Evolutionary conservation across 2,329 filamentous ascomycete genomes (phyloP).

Genomic region (Bimuria novae-zelandiae): DNA sequence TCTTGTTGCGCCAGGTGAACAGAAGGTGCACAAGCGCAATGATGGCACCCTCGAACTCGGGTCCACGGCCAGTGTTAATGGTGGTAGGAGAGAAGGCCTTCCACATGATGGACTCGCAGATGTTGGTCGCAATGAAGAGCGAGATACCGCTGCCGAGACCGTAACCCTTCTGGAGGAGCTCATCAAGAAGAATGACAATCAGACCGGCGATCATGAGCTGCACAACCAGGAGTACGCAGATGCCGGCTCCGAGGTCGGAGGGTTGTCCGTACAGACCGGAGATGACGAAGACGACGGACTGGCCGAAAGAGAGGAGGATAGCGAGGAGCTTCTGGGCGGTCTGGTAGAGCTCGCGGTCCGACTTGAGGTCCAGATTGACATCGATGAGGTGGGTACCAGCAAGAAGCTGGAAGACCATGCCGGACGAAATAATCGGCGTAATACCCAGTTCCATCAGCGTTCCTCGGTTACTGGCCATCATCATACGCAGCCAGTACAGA

Average conservation of each 20-base stretch:
- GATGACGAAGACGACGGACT: constrained; percentile 97
- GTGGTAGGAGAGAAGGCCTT: constrained; percentile 99
- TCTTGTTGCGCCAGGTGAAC: constrained; percentile 99
- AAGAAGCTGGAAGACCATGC: constrained; percentile 99
- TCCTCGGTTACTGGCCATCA: constrained; percentile 98
- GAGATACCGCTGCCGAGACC: constrained; percentile 98
- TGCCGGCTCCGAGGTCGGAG: constrained; percentile 93
- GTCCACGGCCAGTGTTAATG: constrained; percentile 98
- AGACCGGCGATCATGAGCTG: constrained; percentile 97
- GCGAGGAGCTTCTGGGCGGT: constrained; percentile 92
- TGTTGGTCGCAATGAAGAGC: constrained; percentile 99
- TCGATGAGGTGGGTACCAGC: constrained; percentile 99
- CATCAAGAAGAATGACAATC: constrained; percentile 98
- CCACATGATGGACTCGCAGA: constrained; percentile 99
- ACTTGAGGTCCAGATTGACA: constrained; percentile 99
- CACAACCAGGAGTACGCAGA: constrained; percentile 96
- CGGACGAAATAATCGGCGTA: constrained; percentile 98
- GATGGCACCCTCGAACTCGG: constrained; percentile 98
- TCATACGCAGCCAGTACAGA: constrained; percentile 99
- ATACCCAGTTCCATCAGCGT: constrained; percentile 95
- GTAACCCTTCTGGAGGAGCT: constrained; percentile 99
- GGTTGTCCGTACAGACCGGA: constrained; percentile 92
- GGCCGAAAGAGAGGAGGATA: constrained; percentile 96
- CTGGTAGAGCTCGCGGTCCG: constrained; percentile 99
- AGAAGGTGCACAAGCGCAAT: constrained; percentile 97